Evolutionary conservation across 2,329 filamentous ascomycete species (phyloP).

Genomic region (Ascochyta pisi): DNA sequence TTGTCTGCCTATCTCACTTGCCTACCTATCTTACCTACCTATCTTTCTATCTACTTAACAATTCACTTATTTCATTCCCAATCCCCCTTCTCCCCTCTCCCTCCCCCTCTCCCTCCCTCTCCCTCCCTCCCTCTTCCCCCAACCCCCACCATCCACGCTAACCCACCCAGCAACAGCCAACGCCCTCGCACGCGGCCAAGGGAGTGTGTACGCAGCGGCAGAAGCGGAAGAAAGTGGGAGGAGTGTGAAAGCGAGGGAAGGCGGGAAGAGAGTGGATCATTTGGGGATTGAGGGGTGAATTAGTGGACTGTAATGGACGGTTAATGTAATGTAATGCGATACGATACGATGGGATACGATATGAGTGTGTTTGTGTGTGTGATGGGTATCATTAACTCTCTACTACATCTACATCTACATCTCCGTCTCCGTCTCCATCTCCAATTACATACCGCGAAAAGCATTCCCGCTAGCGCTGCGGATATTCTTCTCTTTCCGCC

Average conservation of each 20-base stretch:
- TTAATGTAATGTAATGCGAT: no score
- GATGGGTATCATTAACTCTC: background rate
- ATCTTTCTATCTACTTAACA: no score
- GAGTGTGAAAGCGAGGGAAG: slow-evolving; percentile 10
- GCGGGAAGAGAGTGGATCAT: slow-evolving; percentile 38
- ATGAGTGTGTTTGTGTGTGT: no score
- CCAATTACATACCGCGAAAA: slow-evolving; percentile 67
- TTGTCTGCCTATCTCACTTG: no score
- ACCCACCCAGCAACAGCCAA: slow-evolving; percentile 26
- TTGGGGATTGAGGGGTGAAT: slow-evolving; percentile 40
- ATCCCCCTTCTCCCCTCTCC: no score
- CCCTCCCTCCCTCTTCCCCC: no score
- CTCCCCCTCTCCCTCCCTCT: no score
- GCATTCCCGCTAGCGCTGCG: slow-evolving; percentile 79
- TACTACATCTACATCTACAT: background rate
- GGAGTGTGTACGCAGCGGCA: slow-evolving; percentile 31
- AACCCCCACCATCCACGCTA: no score
- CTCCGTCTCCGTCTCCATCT: background rate
- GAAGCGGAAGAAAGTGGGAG: slow-evolving; percentile 24
- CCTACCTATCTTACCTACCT: no score
- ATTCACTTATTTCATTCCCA: no score
- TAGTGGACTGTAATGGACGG: no score
- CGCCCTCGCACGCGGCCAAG: slow-evolving; percentile 27
- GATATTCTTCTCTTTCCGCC: slow-evolving; percentile 60
- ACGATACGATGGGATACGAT: no score